Percentiles rank a stretch among this genome's conserved stretches.
Evolutionary conservation across 2,329 filamentous ascomycete species (phyloP).

Genomic region (Kalmusia sp.): DNA sequence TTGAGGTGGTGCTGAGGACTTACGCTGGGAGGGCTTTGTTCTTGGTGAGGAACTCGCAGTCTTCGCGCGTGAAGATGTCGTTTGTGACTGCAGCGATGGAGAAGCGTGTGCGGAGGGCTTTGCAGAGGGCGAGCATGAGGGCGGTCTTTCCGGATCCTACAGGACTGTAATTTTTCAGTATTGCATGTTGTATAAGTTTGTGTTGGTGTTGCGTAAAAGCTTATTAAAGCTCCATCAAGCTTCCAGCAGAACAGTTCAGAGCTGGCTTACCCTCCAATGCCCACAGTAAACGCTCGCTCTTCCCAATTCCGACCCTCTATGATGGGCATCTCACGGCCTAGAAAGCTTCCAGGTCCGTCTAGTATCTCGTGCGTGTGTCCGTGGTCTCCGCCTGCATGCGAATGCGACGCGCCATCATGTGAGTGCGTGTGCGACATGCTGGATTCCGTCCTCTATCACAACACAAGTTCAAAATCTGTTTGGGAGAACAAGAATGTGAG

Average conservation of each 20-base stretch:
- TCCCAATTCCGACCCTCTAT: slow-evolving; percentile 86
- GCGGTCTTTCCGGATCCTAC: slow-evolving; percentile 98
- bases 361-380: slow-evolving; percentile 97
- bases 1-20: no score
- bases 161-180: slow-evolving; percentile 63
- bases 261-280: slow-evolving; percentile 95
- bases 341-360: slow-evolving; percentile 87
- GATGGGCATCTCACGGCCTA: slow-evolving; percentile 91
- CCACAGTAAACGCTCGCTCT: slow-evolving; percentile 90
- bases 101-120: slow-evolving; percentile 78
- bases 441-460: not conserved
- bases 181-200: not conserved
- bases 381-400: slow-evolving; percentile 68
- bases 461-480: not conserved
- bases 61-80: slow-evolving; percentile 97
- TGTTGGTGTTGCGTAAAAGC: slow-evolving; percentile 2
- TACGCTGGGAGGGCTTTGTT: slow-evolving; percentile 80
- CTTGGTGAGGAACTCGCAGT: slow-evolving; percentile 94
- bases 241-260: no score
- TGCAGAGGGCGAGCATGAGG: slow-evolving; percentile 92
- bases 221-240: not conserved
- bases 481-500: no score
- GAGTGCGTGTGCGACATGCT: slow-evolving; percentile 44
- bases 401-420: slow-evolving; percentile 54
- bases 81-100: slow-evolving; percentile 96